Base-by-base conservation (phyloP, 177 flowering plant species). In the Vitis hybrid region DNA sequence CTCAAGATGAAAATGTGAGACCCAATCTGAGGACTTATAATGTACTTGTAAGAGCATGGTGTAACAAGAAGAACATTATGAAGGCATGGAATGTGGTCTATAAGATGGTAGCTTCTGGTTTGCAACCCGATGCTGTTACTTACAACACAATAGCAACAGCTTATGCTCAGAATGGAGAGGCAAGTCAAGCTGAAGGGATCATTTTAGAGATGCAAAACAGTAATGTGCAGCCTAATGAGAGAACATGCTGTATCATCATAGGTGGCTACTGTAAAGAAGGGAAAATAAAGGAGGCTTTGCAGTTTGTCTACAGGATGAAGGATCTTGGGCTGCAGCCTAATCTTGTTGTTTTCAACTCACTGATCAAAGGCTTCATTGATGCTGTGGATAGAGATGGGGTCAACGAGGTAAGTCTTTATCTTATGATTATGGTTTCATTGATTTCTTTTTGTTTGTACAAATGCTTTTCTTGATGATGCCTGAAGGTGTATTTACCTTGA, bases 21-120 rank as follows among this genome's bases (percentile, higher is more conserved):
- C 94, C 97, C 5, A 87, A 88, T 81, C 76, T 79, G 13, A 85
- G 87, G 75, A 89, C 97, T 1, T 91, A 80, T 72, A 91, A 91
- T 72, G 85, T 82, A 19, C 84, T 91, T 60, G 77, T 87, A 50
- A 80, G 83, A 79, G 92, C 89, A 8, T 89, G 91, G 92, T 89
- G 97, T 77, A 84, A 74, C 55, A 79, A 86, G 65, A 82, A 81
- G 58, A 86, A 84, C 16, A 72, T 86, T 18, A 10, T 33, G 21
- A 83, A 88, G 79, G 94, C 92, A 18, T 84, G 89, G 88, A 84
- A 88, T 75, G 83, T 89, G 70, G 82, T 91, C 1, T 39, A 84
- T 66, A 83, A 73, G 73, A 87, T 91, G 91, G 77, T 72, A 31
- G 77, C 77, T 18, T 79, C 80, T 69, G 92, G 94, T 14, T 67